Evolutionary conservation across 1,139 yeast genomes (phyloP).

Genomic region (Pichia sp.): DNA sequence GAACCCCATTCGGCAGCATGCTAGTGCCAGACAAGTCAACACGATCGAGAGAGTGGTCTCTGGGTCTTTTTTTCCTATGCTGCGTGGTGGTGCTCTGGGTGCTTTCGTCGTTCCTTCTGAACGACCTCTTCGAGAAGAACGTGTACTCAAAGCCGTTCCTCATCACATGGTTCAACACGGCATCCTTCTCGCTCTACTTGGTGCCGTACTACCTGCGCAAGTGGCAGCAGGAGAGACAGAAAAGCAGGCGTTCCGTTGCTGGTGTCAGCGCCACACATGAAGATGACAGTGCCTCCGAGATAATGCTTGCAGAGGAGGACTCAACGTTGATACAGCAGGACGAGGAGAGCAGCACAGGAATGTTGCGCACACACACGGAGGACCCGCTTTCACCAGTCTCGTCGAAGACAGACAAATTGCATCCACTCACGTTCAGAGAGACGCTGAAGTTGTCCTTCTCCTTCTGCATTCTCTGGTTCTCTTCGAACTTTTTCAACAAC

Average conservation of each 20-base stretch:
- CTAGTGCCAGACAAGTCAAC: not conserved
- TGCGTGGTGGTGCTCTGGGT: conserved; percentile 88
- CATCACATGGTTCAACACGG: conserved; percentile 86
- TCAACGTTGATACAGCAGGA: conserved; percentile 3
- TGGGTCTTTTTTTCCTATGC: conserved; percentile 68
- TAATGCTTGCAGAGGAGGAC: not conserved
- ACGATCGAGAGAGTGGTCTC: conserved; percentile 52
- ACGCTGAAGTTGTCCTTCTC: conserved; percentile 67
- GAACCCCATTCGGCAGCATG: not conserved
- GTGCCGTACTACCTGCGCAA: conserved; percentile 47
- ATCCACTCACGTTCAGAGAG: conserved; percentile 37
- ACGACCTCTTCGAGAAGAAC: conserved; percentile 63
- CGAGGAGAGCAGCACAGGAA: not conserved
- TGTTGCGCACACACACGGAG: not conserved
- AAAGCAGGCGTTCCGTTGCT: not conserved
- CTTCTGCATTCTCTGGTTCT: conserved; percentile 84
- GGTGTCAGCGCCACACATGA: not conserved
- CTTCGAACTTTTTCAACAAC: conserved; percentile 84
- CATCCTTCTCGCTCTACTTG: conserved; percentile 74
- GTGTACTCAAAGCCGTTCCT: conserved; percentile 87
- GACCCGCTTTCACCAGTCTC: not conserved
- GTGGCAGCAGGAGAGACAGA: not conserved
- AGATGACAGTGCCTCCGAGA: not conserved
- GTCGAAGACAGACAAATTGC: conserved; percentile 2
- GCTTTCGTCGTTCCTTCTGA: conserved; percentile 74